Conservation (phyloP, 345 rosid species). For the Populus alba region DNA sequence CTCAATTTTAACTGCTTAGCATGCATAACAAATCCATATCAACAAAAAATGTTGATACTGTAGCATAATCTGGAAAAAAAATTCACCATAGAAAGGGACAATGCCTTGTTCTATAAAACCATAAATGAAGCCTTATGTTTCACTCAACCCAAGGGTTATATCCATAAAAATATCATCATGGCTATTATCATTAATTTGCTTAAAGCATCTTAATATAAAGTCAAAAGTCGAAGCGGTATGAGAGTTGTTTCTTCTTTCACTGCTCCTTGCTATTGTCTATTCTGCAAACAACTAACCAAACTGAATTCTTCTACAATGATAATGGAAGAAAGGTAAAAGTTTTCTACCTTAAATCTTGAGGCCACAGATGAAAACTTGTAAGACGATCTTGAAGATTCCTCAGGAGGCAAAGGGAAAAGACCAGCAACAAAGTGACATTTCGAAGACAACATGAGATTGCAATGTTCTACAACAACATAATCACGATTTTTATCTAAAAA, state of each 20-base stretch:
- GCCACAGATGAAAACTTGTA: constrained; percentile 97
- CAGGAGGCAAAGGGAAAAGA: constrained; percentile 61
- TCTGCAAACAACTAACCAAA: not conserved
- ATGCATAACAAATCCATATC: not conserved
- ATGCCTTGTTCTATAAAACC: not conserved
- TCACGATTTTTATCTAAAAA: constrained; percentile 97
- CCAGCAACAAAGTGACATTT: constrained; percentile 75
- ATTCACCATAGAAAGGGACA: not conserved
- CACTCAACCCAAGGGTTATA: not conserved
- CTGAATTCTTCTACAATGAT: not conserved
- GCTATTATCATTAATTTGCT: not conserved
- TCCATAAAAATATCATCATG: not conserved
- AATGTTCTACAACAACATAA: constrained; percentile 88
- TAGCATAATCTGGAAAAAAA: not conserved
- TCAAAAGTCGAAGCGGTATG: not conserved
- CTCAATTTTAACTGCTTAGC: no score
- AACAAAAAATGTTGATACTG: not conserved
- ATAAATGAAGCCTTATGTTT: not conserved
- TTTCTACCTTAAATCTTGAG: constrained; percentile 78
- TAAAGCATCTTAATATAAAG: not conserved
- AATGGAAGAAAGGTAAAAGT: not conserved
- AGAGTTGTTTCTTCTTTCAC: not conserved
- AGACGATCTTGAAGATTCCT: constrained; percentile 84
- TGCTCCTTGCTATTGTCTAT: not conserved
- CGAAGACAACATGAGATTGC: constrained; percentile 87